Evolutionary conservation across 2,329 filamentous ascomycete genomes (phyloP), one percentile per base, ranked within the genome.

Genomic region (Ascochyta rabiei): DNA sequence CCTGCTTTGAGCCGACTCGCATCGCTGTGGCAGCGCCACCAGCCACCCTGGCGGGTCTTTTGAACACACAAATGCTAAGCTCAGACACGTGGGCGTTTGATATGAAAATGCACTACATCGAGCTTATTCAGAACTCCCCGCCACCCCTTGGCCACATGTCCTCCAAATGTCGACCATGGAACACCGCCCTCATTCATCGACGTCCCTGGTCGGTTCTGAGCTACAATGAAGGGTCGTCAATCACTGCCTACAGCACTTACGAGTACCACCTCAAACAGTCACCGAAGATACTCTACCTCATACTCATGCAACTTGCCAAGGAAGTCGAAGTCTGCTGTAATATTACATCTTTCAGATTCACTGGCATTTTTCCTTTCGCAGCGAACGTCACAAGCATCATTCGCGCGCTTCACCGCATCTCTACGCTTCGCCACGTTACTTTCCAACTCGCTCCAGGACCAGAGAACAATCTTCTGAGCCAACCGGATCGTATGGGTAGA

Each of bases 151-250:
- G 56, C 4, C 64, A 66, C 18, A 34, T 46, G 33, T 37, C 52
- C 7, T 50, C 41, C 10, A 35, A 47, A 8, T 62, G 62, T 33
- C 62, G 66, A 5, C 59, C 63, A 6, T 64, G 64, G 58, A 47
- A 64, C 16, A 53, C 56, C 0, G 47, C 67, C 21, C 73, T 91
- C 0, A 81, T 90, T 39, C 80, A 80, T 23, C 76, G 83, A n/a
- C 81, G 83, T 1, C 82, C 82, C 2, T 93, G 90, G 89, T 81
- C 79, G 0, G 81, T 83, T 16, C 65, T 91, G 0, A 77, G 83
- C 2, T 83, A 91, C 60, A 93, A 93, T 69, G 89, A 93, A 75
- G 88, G 89, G 8, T 90, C 88, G 0, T 90, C 86, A 4, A 81
- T 89, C n/a, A 81, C 82, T 53, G 87, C 85, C 6, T 93, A 90